A percentile compares a stretch with the other conserved stretches of the same genome.
These are phyloP conservation scores for Trichoderma gracile DNA, from an alignment of 2,329 filamentous ascomycete genomes.

Conservation along the genomic window DNA sequence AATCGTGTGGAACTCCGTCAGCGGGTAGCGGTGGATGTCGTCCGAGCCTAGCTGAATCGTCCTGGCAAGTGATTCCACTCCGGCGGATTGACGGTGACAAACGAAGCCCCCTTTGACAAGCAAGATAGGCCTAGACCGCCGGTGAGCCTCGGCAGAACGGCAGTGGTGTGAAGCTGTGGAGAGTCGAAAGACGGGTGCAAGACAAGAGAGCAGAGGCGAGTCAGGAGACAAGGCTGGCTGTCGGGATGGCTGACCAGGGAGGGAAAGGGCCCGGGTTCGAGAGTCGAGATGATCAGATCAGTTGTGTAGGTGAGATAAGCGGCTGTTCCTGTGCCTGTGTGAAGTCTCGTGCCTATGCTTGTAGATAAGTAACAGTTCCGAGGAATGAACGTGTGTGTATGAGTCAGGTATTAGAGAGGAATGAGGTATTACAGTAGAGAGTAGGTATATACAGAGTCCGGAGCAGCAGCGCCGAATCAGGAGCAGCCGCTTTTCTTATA, in stretches of 20 bases:
- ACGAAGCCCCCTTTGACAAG: background rate
- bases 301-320: background rate
- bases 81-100: constrained; percentile 5
- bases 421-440: background rate
- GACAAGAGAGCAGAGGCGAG: background rate
- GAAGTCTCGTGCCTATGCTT: too few species aligned
- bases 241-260: constrained; percentile 1
- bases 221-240: constrained; percentile 22
- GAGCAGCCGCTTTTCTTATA: background rate
- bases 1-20: constrained; percentile 17
- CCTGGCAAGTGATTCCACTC: background rate
- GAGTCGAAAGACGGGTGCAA: background rate
- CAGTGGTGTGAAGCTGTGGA: constrained; percentile 3
- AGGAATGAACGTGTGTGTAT: too few species aligned
- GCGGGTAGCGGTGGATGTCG: constrained; percentile 9
- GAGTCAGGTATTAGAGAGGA: background rate
- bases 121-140: constrained; percentile 17
- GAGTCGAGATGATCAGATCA: background rate
- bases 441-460: background rate
- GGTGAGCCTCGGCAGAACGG: constrained; percentile 13
- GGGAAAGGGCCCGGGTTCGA: background rate
- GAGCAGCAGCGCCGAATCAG: background rate
- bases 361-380: too few species aligned
- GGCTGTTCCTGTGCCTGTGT: too few species aligned
- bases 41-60: constrained; percentile 9